A percentile compares a stretch with the other conserved stretches of the same genome.
Conservation (phyloP, 768 basidiomycete species). For the Tylopilus subfusipes region DNA sequence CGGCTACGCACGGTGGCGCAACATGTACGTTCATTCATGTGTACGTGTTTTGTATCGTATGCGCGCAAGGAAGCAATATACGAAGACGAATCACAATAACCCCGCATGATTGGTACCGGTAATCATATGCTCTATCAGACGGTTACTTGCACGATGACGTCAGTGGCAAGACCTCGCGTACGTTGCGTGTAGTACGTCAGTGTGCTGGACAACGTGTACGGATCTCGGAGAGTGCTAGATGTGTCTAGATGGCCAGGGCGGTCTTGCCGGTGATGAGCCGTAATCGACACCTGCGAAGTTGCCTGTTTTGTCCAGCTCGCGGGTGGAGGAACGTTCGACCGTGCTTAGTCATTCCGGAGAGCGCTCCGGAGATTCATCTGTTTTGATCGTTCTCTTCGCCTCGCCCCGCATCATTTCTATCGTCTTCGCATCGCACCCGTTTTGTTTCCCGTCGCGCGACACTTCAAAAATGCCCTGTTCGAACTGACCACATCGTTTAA, state of each 20-base stretch:
- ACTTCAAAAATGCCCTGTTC: slow-evolving; percentile 7
- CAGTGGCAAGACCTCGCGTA: slow-evolving; percentile 4
- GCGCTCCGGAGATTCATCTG: slow-evolving; percentile 6
- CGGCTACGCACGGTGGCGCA: slow-evolving; percentile 5
- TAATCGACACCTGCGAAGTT: neutral
- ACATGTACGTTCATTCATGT: slow-evolving; percentile 3
- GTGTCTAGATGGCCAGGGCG: neutral
- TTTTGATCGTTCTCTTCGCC: slow-evolving; percentile 9
- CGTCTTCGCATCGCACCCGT: slow-evolving; percentile 5
- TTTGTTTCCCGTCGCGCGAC: neutral
- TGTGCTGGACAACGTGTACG: too few species aligned
- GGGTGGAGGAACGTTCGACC: neutral
- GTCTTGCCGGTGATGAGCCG: neutral
- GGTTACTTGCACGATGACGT: neutral
- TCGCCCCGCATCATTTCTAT: slow-evolving; percentile 13
- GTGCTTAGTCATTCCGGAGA: slow-evolving; percentile 24
- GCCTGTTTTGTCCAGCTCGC: neutral
- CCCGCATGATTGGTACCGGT: slow-evolving; percentile 9
- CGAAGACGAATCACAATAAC: slow-evolving; percentile 10
- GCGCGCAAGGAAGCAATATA: neutral
- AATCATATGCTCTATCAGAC: neutral
- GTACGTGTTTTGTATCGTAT: neutral
- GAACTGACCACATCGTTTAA: slow-evolving; percentile 8
- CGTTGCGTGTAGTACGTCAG: neutral
- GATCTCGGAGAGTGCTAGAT: neutral